Evolutionary conservation across 305 asterid species (phyloP).

Genomic region (Fraxinus xanthoxyloides): DNA sequence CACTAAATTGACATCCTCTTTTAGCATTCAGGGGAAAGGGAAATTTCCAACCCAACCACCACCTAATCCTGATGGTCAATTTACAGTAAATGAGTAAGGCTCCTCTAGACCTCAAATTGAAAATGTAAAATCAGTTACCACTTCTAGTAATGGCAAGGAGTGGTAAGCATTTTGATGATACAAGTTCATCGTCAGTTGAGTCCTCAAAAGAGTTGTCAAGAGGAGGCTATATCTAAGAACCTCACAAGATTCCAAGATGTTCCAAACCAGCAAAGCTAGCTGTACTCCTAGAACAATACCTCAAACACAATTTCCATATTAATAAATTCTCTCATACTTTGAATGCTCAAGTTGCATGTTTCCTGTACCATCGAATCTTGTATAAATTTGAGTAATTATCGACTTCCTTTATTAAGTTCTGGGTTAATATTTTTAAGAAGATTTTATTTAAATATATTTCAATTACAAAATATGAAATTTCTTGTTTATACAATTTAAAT

Average conservation of each 20-base stretch:
- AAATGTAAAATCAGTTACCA: too few species aligned
- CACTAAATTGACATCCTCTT: not conserved
- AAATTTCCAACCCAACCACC: not conserved
- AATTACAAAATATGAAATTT: too few species aligned
- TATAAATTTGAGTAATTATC: too few species aligned
- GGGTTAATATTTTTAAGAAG: not conserved
- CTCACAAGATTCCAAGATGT: not conserved
- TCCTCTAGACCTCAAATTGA: not conserved
- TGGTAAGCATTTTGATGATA: not conserved
- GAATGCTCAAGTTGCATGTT: not conserved
- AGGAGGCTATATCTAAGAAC: not conserved
- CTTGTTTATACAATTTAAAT: not conserved
- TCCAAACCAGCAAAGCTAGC: not conserved
- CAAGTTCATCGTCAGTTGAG: not conserved
- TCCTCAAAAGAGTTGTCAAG: not conserved
- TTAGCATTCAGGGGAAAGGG: not conserved
- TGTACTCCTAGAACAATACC: not conserved
- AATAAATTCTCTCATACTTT: not conserved
- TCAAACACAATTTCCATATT: not conserved
- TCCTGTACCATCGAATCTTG: not conserved
- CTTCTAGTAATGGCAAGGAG: not conserved
- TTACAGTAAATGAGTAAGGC: not conserved
- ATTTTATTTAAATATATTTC: not conserved
- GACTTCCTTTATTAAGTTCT: not conserved
- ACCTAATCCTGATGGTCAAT: not conserved